Evolutionary conservation across 805 yeast species (phyloP), one percentile per base, ranked within the genome.

Genomic region (Candida anglica): DNA sequence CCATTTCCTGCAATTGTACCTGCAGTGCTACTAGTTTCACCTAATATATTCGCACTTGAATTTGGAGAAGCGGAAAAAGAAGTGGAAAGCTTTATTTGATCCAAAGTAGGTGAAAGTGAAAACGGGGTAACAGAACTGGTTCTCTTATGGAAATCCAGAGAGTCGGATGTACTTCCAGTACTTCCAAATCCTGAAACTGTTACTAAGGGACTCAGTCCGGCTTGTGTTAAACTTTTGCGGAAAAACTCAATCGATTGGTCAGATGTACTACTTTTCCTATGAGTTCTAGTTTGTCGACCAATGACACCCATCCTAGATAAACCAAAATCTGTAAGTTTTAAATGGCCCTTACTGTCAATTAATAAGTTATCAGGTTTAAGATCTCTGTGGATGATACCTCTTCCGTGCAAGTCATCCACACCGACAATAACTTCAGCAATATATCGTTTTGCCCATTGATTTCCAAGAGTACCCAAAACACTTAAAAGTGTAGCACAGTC

Each of bases 321-420:
- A 1, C 98, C 99, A 66, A 93, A 93, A 60, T 93, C 98, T 1
- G 97, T 89, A 40, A 94, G 63, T 58, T 93, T 93, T 41, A 93
- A 57, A 60, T 93, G 98, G 0, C 99, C 99, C 22, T 67, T 65
- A 34, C 76, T 67, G 53, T 89, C 98, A 43, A 93, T 88, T 43
- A 93, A 66, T 22, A 93, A 58, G 48, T 93, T 93, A 52, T 93
- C 98, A 0, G 98, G 98, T 54, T 93, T 93, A 52, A 93, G 66
- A 58, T 93, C 99, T 48, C 96, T 79, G 59, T 93, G 98, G 35
- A 93, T 84, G 32, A 94, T 86, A 0, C 96, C 96, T 46, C 84
- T 75, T 33, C 74, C 65, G 60, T 93, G 99, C 50, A 93, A 70
- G 51, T 89, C 95, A 43, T 81, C 84, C 2, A 93, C 93, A 2